These are phyloP conservation scores for Gynochthodes officinalis DNA, from an alignment of 257 asterid species.

Conservation along the genomic window DNA sequence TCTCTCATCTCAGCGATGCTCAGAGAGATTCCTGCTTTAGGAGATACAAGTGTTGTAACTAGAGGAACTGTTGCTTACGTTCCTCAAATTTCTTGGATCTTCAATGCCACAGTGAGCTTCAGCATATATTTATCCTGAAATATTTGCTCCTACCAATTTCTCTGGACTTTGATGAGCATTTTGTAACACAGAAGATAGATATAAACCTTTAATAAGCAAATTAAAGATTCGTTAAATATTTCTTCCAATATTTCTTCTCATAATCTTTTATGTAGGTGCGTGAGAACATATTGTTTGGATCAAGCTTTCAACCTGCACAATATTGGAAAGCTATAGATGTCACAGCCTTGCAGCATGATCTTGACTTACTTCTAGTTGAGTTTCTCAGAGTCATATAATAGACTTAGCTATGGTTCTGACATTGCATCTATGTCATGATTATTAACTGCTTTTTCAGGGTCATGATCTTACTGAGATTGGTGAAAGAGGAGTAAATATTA, in stretches of 20 bases:
- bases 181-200: neutral
- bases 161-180: neutral
- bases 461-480: slow-evolving; percentile 92
- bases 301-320: slow-evolving; percentile 57
- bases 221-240: neutral
- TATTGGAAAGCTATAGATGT: slow-evolving; percentile 71
- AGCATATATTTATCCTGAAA: slow-evolving; percentile 3
- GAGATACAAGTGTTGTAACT: slow-evolving; percentile 58
- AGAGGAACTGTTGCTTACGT: slow-evolving; percentile 89
- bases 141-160: neutral
- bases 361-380: slow-evolving; percentile 77
- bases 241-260: neutral
- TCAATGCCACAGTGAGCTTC: slow-evolving; percentile 82
- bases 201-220: slow-evolving; percentile 1
- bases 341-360: slow-evolving; percentile 75
- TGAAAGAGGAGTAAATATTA: slow-evolving; percentile 89
- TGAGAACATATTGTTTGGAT: slow-evolving; percentile 76
- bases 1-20: slow-evolving; percentile 86
- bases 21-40: slow-evolving; percentile 77
- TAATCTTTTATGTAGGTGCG: slow-evolving; percentile 55
- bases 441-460: slow-evolving; percentile 44
- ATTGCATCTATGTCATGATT: neutral
- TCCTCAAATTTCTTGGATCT: slow-evolving; percentile 95
- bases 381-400: slow-evolving; percentile 16
- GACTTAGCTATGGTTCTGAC: neutral